Conservation (phyloP, 1,284 basidiomycete genomes). For the Pseudozyma flocculosa region DNA sequence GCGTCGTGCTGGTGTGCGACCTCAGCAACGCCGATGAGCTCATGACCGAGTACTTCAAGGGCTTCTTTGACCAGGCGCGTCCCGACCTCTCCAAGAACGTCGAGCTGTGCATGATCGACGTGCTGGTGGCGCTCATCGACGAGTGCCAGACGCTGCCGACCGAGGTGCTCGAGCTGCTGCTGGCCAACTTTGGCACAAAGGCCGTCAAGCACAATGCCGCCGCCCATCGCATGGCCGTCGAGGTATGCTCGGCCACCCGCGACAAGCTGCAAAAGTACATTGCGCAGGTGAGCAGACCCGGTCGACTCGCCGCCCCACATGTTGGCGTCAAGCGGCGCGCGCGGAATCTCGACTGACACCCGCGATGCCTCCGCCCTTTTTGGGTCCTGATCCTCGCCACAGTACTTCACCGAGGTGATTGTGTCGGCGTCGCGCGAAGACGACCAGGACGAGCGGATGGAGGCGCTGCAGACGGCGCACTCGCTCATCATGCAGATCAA, state of each 20-base stretch:
- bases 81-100: slow-evolving; percentile 71
- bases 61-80: slow-evolving; percentile 77
- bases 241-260: slow-evolving; percentile 78
- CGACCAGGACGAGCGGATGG: slow-evolving; percentile 39
- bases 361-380: no score
- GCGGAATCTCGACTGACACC: no score
- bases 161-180: slow-evolving; percentile 76
- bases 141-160: slow-evolving; percentile 74
- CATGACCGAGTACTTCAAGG: slow-evolving; percentile 77
- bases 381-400: no score
- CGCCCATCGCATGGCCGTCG: slow-evolving; percentile 79
- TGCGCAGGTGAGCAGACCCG: slow-evolving; percentile 62
- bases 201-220: slow-evolving; percentile 61
- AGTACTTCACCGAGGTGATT: slow-evolving; percentile 60
- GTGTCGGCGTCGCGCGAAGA: slow-evolving; percentile 58
- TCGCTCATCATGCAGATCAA: slow-evolving; percentile 82
- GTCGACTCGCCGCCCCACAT: no score
- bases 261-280: slow-evolving; percentile 87
- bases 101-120: slow-evolving; percentile 81
- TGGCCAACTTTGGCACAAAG: slow-evolving; percentile 82
- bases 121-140: slow-evolving; percentile 84
- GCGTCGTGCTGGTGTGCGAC: slow-evolving; percentile 88
- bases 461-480: slow-evolving; percentile 69
- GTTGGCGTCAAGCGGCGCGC: no score
- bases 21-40: slow-evolving; percentile 82